Evolutionary conservation across 257 asterid genomes (phyloP), one percentile per base, ranked within the genome.

Genomic region (Avicennia marina): DNA sequence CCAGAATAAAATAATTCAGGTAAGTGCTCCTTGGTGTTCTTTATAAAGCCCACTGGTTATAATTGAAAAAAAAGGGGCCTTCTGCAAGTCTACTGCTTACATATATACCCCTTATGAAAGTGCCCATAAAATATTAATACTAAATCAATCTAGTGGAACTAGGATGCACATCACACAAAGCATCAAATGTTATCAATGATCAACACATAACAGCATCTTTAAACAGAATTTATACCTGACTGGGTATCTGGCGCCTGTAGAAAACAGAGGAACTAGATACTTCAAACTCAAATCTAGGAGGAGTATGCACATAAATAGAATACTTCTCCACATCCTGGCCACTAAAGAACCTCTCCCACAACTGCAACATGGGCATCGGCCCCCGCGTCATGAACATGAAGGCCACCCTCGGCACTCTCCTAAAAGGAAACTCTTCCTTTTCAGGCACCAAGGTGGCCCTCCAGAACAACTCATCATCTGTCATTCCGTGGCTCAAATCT

Each of bases 291-390:
- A 45, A 84, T 21, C 81, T 84, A 0, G 97, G 97, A 36, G 56
- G 72, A 10, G 93, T 69, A 49, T 90, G 97, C 53, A 84, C 81
- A 53, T 90, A 90, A 45, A 90, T 80, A 0, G 95, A 84, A 53
- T 72, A 90, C 63, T 73, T 78, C 3, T 72, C 75, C 47, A 56
- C 70, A 64, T 86, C 81, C 69, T 84, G 86, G 12, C 79, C 82
- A 56, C 69, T 49, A 63, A 90, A 86, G 67, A 90, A 90, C 79
- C 86, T 80, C 71, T 90, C 97, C 97, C 97, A 90, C 77, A 90
- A 58, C 0, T 83, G 88, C 73, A 86, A 52, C 68, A 90, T 22
- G 15, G 97, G 97, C 75, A 90, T 75, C 0, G 87, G 81, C 47
- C 97, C 97, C 52, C 90, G 72, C 0, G 95, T 78, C 81, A 90